A percentile compares a stretch with the other conserved stretches of the same genome.
Evolutionary conservation across 2,329 filamentous ascomycete species (phyloP).

Genomic region (Colletotrichum sp.): DNA sequence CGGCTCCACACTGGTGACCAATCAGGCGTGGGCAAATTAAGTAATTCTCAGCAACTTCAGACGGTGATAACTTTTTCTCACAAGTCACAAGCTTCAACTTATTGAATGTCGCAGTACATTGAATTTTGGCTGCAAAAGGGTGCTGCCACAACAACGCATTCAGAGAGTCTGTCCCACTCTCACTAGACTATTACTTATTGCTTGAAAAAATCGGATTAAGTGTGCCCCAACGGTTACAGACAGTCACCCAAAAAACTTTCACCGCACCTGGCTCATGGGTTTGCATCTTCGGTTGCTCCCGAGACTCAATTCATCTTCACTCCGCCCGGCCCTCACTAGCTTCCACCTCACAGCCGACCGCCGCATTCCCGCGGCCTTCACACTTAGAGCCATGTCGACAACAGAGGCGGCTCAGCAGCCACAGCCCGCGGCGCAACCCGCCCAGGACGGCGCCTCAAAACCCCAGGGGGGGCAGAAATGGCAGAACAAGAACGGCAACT

Average conservation of each 20-base stretch:
- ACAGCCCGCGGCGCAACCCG: not conserved
- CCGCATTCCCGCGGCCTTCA: not conserved
- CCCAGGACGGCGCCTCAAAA: not conserved
- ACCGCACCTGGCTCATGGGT: not conserved
- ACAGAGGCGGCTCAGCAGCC: not conserved
- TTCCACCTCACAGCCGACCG: not conserved
- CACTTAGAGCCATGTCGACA: slow-evolving; percentile 2
- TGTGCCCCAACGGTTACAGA: not conserved
- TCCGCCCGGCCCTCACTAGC: not conserved
- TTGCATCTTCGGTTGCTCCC: slow-evolving; percentile 14
- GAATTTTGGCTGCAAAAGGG: not conserved
- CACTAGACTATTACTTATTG: not conserved
- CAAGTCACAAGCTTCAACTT: slow-evolving; percentile 9
- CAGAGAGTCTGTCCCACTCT: not conserved
- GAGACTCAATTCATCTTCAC: slow-evolving; percentile 17
- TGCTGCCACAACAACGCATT: not conserved
- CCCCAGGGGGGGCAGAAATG: not conserved
- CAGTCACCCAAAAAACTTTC: not conserved
- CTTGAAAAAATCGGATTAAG: not conserved
- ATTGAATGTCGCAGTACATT: not conserved
- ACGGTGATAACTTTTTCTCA: slow-evolving; percentile 14
- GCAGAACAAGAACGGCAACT: slow-evolving; percentile 1
- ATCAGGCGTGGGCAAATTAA: slow-evolving; percentile 11
- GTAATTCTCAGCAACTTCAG: slow-evolving; percentile 21
- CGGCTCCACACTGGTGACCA: not conserved